Evolutionary conservation across 208 protist genomes (phyloP), one percentile per base, ranked within the genome.

Genomic region (Acanthamoeba castellanii): DNA sequence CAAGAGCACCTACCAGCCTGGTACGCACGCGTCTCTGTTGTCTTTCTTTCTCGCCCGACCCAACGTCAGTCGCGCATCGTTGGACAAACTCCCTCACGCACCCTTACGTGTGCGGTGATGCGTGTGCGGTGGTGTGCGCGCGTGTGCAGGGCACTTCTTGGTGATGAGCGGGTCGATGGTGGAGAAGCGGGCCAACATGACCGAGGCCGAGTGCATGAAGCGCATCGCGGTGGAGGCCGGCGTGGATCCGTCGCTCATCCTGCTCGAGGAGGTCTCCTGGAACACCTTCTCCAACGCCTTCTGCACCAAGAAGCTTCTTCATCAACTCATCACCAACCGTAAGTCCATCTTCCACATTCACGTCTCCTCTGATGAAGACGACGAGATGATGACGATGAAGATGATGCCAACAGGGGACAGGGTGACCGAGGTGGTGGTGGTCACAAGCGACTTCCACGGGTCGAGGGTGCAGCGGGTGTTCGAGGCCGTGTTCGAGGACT

Each of bases 231-330:
- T 92, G 22, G 87, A 92, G 30, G 87, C 87, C 42, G 87, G 87
- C 20, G 87, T 92, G 52, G 87, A 92, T 52, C 59, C 87, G 22
- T 68, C 59, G 34, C 22, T 52, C 11, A 92, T 92, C 61, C 22
- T 92, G 30, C 87, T 92, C 37, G 87, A 92, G 87, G 87, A 76
- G 61, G 45, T 76, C 59, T 92, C 87, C 1, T 92, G 87, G 87
- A 92, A 92, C 59, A 92, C 87, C 87, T 92, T 92, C 87, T 92
- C 87, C 45, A 92, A 92, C 87, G 87, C 87, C 32, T 92, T 92
- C 87, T 92, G 87, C 87, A 74, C 61, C 32, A 92, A 92, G 87
- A 92, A 92, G 59, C 18, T 92, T 9, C 87, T 92, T 32, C 87
- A 76, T 4, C 18, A 76, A 14, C 61, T 92, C 34, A 92, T 92